Evolutionary conservation across 2,329 filamentous ascomycete genomes (phyloP).

Genomic region (Allantophomopsis cytisporea): DNA sequence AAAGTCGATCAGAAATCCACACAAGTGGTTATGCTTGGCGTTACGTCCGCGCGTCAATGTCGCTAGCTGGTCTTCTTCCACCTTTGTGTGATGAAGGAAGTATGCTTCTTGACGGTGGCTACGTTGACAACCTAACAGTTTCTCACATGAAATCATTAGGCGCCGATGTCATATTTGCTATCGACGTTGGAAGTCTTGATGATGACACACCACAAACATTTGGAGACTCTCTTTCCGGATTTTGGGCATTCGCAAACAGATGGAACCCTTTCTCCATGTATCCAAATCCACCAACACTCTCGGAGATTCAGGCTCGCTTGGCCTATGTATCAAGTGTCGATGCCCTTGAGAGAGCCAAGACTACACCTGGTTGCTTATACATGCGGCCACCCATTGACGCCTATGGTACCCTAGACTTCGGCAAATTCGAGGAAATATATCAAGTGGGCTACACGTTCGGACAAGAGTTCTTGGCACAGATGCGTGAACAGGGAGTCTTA

Average conservation of each 20-base stretch:
- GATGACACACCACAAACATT: constrained; percentile 86
- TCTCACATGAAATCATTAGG: constrained; percentile 94
- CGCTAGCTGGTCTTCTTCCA: constrained; percentile 79
- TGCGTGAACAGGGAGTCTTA: constrained; percentile 69
- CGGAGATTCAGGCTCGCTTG: constrained; percentile 87
- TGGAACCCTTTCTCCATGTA: constrained; percentile 91
- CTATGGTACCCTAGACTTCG: constrained; percentile 92
- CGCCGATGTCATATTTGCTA: constrained; percentile 85
- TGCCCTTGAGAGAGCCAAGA: constrained; percentile 86
- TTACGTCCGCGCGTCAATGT: constrained; percentile 95
- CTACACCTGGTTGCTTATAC: constrained; percentile 80
- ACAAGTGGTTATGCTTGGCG: constrained; percentile 96
- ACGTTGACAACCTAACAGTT: constrained; percentile 94
- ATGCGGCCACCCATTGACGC: constrained; percentile 91
- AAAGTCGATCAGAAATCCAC: constrained; percentile 82
- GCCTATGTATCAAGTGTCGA: constrained; percentile 94
- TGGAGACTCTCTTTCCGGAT: constrained; percentile 84
- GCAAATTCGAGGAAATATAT: constrained; percentile 96
- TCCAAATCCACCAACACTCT: constrained; percentile 86
- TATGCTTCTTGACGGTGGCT: constrained; percentile 93
- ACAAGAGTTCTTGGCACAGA: constrained; percentile 60
- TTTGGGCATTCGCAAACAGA: constrained; percentile 89
- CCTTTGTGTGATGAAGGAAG: constrained; percentile 93
- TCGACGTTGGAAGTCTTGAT: constrained; percentile 87
- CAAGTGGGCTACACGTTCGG: constrained; percentile 79